Evolutionary conservation across 179 eudicot species (phyloP).

Genomic region (Sideroxylon spinosum): DNA sequence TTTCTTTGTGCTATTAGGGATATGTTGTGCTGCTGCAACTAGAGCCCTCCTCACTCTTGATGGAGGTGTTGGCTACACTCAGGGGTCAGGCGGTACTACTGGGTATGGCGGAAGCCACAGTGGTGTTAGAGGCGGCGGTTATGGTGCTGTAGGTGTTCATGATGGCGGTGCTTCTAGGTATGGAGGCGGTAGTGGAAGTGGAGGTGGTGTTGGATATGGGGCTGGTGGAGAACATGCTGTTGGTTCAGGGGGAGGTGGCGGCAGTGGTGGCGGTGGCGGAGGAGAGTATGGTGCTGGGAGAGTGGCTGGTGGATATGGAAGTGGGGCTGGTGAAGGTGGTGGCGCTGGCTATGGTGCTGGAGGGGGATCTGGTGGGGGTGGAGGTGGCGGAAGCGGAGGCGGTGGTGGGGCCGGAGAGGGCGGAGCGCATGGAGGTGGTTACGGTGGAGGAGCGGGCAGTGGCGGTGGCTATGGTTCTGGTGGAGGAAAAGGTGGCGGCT

Average conservation of each 20-base stretch:
- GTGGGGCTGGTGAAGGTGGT: background rate
- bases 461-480: background rate
- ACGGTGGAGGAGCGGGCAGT: conserved; percentile 2
- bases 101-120: background rate
- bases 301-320: background rate
- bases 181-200: conserved; percentile 6
- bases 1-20: conserved; percentile 33
- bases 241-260: background rate
- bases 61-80: conserved; percentile 10
- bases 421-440: background rate
- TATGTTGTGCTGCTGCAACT: conserved; percentile 34
- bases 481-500: background rate
- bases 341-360: background rate
- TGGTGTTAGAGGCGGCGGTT: conserved; percentile 43
- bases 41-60: conserved; percentile 30
- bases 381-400: background rate
- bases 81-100: background rate
- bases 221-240: background rate
- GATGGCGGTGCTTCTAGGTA: background rate
- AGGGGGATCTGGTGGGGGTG: background rate
- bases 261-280: background rate
- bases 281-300: background rate
- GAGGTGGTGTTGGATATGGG: background rate
- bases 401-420: conserved; percentile 1
- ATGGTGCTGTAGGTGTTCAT: conserved; percentile 33